A percentile compares a stretch with the other conserved stretches of the same genome.
These are phyloP conservation scores for Cladosporium sp. DNA, from an alignment of 2,329 filamentous ascomycete genomes.

Conservation along the genomic window DNA sequence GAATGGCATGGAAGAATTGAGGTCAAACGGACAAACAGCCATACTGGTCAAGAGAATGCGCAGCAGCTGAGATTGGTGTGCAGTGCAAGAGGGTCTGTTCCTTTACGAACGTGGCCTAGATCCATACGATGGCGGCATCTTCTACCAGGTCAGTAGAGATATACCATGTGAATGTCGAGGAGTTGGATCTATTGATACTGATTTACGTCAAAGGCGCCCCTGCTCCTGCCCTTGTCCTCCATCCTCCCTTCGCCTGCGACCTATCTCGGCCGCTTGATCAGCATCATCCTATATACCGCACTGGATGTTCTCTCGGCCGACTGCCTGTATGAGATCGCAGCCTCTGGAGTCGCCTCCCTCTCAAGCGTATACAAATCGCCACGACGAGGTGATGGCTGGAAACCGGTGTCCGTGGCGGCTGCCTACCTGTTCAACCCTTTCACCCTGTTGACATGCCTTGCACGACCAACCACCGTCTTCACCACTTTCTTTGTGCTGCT, in stretches of 20 bases:
- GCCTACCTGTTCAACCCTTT: conserved; percentile 87
- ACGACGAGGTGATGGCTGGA: conserved; percentile 69
- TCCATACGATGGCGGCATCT: conserved; percentile 90
- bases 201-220: conserved; percentile 60
- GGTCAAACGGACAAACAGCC: neutral
- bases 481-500: conserved; percentile 83
- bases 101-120: conserved; percentile 95
- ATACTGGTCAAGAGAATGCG: conserved; percentile 14
- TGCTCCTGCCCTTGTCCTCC: conserved; percentile 87
- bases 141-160: conserved; percentile 52
- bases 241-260: conserved; percentile 70
- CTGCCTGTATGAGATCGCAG: conserved; percentile 72
- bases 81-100: conserved; percentile 94
- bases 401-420: conserved; percentile 69
- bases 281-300: conserved; percentile 71
- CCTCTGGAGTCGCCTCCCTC: conserved; percentile 71
- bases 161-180: neutral
- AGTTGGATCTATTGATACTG: neutral
- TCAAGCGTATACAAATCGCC: conserved; percentile 74
- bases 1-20: neutral
- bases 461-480: conserved; percentile 81
- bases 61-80: conserved; percentile 26
- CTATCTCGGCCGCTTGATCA: conserved; percentile 45
- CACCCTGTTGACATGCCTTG: conserved; percentile 84
- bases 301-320: conserved; percentile 79